phyloP scores from a whole-genome alignment of 2,329 filamentous ascomycete species.

The Colletotrichum sp. region DNA sequence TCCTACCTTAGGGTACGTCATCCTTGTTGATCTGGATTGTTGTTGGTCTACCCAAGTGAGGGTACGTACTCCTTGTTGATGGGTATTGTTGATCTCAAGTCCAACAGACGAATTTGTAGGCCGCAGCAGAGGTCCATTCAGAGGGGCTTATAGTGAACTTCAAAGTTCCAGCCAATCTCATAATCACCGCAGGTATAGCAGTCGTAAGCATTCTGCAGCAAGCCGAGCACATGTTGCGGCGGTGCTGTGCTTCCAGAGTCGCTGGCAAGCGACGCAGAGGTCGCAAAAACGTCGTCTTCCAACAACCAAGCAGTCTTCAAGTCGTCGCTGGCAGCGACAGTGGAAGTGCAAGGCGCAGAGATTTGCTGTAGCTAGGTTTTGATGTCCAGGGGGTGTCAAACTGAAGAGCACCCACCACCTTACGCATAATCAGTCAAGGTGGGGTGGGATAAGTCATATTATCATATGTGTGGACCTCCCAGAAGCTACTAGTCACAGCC shows the following conservation, averaged over 20 bases:
- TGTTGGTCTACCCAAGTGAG: too few relatives aligned
- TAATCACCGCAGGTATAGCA: neutral
- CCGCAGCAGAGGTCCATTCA: neutral
- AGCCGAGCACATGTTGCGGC: neutral
- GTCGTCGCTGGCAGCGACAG: neutral
- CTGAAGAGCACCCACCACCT: neutral
- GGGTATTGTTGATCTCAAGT: neutral
- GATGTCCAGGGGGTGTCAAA: neutral
- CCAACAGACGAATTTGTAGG: neutral
- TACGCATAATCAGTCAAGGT: neutral
- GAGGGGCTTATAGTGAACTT: neutral
- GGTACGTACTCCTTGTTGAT: too few relatives aligned
- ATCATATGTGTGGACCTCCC: neutral
- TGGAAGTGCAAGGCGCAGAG: neutral
- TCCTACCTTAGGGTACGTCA: too few relatives aligned
- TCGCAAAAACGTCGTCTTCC: too few relatives aligned
- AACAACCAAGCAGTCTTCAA: too few relatives aligned
- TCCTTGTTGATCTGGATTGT: too few relatives aligned
- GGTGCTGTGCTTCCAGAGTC: too few relatives aligned
- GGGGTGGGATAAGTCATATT: neutral
- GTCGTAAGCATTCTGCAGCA: neutral
- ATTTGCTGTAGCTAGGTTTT: neutral
- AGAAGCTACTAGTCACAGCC: too few relatives aligned
- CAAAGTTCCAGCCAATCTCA: neutral
- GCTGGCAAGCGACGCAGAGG: too few relatives aligned